phyloP scores from a whole-genome alignment of 176 grass and related monocot genomes.

The Triticum monococcum region DNA sequence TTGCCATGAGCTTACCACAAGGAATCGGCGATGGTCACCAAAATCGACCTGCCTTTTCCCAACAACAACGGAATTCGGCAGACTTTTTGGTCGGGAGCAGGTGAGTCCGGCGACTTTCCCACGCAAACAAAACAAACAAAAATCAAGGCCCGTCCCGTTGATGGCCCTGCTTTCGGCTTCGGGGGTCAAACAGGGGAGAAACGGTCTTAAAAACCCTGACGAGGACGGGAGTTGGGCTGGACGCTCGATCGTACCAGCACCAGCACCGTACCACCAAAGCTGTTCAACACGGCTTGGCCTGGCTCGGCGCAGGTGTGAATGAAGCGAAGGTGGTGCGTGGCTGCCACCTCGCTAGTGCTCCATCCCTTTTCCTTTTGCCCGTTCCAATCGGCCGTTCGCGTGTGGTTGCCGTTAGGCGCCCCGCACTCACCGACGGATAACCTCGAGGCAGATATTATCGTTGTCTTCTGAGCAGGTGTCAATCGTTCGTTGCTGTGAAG shows the following conservation, averaged over 20 bases:
- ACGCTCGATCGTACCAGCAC: neutral
- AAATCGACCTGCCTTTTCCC: neutral
- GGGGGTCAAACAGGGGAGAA: slow-evolving; percentile 15
- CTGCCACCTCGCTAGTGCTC: neutral
- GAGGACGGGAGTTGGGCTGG: neutral
- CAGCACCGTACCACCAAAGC: neutral
- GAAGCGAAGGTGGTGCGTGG: neutral
- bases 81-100: neutral
- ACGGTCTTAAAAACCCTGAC: neutral
- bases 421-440: neutral
- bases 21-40: neutral
- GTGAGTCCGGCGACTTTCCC: neutral
- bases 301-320: neutral
- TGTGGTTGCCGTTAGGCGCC: slow-evolving; percentile 12
- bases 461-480: neutral
- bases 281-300: neutral
- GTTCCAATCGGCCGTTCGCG: neutral
- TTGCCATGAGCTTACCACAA: neutral
- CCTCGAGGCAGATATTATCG: neutral
- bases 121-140: neutral
- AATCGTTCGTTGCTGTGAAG: neutral
- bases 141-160: neutral
- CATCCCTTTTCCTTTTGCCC: neutral
- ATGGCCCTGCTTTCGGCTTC: neutral
- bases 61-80: neutral